Base-by-base conservation (phyloP, 208 protist genomes). In the Trypanosoma melophagium region DNA sequence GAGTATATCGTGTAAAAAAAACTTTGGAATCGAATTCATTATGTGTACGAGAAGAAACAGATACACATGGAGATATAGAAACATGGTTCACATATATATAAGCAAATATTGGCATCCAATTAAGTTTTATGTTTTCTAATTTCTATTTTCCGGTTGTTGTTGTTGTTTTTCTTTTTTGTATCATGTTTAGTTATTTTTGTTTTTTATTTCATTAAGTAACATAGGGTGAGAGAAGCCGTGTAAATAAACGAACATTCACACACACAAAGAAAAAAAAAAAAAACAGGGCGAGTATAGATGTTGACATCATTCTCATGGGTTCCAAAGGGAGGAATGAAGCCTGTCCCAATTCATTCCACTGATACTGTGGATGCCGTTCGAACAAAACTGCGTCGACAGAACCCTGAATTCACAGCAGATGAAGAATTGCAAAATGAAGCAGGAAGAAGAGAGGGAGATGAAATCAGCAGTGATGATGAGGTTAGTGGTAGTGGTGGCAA, bases 291-390 rank as follows among this genome's bases (percentile, higher is more conserved):
- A 64, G 9, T 42, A 60, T 42, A 22, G 21, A 95, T 96, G 90
- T 69, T 96, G 53, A 92, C 87, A 0, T 84, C 84, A 47, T 87
- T 96, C 60, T 81, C 71, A 28, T 96, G 90, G 87, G 81, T 96
- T 31, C 90, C 90, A 35, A 89, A 88, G 68, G 90, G 85, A 45
- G 90, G 77, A 14, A 96, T 96, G 87, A 88, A 87, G 78, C 60
- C 84, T 50, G 76, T 64, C 21, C 87, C 90, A 7, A 85, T 96
- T 55, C 77, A 84, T 14, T 93, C 90, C 69, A 87, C 87, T n/a
- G 90, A 96, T 64, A 88, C 66, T 14, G 60, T 73, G 21, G 80
- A 89, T 13, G 65, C 90, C 64, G 87, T 86, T 16, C 80, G 84
- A 51, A 28, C 41, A 41, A 96, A 96, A 80, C 70, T 93, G 65